Evolutionary conservation across 352 stramenopile genomes (phyloP), one percentile per base, ranked within the genome.

Genomic region (Phytopythium kandeliae): DNA sequence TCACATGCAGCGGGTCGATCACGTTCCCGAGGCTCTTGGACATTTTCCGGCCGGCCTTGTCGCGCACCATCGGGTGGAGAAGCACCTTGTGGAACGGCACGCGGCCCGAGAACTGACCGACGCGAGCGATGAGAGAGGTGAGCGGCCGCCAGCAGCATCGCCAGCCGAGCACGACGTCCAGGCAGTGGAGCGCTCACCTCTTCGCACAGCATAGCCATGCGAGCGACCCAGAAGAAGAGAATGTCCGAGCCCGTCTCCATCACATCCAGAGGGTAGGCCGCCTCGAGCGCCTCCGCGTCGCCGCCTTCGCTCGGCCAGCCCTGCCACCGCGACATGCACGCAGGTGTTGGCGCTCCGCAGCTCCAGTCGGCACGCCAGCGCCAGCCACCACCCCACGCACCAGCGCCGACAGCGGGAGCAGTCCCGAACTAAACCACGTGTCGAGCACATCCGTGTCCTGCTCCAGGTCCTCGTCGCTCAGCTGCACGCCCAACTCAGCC

Each of bases 221-320:
- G 87, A 15, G 97, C 97, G 40, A 99, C 97, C 97, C 97, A 99
- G 66, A 99, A 99, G 74, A 99, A 99, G 11, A 99, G 72, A 73
- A 99, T 99, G 68, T 99, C 97, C 28, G 97, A 95, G 15, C 97
- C 97, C 1, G 81, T 94, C 52, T 94, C 84, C 74, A 95, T 87
- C 11, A 95, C 52, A 50, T 78, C 63, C 6, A 91, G 57, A 2
- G 84, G 81, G 35, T 91, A 92, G 34, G 65, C 70, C 15, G 58
- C 36, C 35, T 44, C 62, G 22, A 78, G 35, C 43, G 73, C 63
- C 22, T 60, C 41, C 2, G 62, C 47, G 13, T 71, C 41, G 21
- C 86, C 76, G 35, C 82, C 89, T 11, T 92, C 42, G 31, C 98
- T 78, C 6, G 96, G 96, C 97, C 97, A 99, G 53, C 95, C 96